A percentile compares a stretch with the other conserved stretches of the same genome.
These are phyloP conservation scores for Astraeus odoratus DNA, from an alignment of 768 basidiomycete genomes.

Conservation along the genomic window DNA sequence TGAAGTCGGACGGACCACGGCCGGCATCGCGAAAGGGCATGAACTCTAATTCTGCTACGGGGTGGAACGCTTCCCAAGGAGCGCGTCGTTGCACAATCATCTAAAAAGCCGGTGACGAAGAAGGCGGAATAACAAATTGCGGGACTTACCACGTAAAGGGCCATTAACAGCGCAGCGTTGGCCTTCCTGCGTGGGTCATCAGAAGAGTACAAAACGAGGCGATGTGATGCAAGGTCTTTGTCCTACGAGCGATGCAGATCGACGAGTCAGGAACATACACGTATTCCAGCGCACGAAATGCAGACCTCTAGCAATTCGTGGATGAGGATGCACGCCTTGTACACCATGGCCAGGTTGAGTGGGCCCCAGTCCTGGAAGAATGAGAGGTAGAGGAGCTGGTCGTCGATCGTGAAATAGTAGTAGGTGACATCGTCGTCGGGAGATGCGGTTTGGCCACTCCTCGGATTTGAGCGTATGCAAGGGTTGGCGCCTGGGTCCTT, in stretches of 20 bases:
- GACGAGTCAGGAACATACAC: constrained; percentile 20
- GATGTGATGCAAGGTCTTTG: constrained; percentile 60
- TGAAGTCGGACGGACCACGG: constrained; percentile 86
- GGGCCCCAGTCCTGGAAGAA: constrained; percentile 97
- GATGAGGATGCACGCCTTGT: constrained; percentile 86
- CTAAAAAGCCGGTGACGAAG: constrained; percentile 35
- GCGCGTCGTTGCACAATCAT: constrained; percentile 87
- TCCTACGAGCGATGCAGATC: constrained; percentile 44
- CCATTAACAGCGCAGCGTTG: constrained; percentile 91
- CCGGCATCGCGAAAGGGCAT: constrained; percentile 97
- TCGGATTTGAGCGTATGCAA: constrained; percentile 53
- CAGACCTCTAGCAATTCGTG: constrained; percentile 80
- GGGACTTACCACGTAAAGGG: constrained; percentile 78
- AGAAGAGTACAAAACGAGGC: constrained; percentile 83
- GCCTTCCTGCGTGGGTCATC: constrained; percentile 83
- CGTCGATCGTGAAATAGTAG: constrained; percentile 91
- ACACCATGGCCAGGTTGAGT: constrained; percentile 86
- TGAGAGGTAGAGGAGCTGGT: constrained; percentile 84
- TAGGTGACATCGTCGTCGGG: constrained; percentile 72
- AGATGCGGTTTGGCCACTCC: constrained; percentile 53
- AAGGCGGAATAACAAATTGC: constrained; percentile 3
- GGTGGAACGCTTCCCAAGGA: constrained; percentile 94
- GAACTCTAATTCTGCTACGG: constrained; percentile 86
- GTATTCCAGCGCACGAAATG: constrained; percentile 16
- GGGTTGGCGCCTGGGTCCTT: constrained; percentile 49